phyloP scores from a whole-genome alignment of 2,329 filamentous ascomycete species.

The Microcera coccophila region DNA sequence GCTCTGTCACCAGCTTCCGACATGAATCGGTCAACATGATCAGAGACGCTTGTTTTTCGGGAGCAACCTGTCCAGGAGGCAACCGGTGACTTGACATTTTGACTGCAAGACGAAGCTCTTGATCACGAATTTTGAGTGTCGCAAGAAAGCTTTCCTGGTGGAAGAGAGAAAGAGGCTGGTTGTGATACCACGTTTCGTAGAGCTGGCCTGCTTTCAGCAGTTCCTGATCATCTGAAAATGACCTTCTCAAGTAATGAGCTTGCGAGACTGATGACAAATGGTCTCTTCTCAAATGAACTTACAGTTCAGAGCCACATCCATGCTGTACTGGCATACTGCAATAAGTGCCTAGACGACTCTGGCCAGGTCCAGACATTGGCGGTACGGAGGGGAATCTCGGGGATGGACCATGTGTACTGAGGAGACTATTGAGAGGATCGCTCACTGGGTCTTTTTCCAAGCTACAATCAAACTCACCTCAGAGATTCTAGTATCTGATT shows the following conservation, averaged over 20 bases:
- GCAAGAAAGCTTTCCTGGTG: slow-evolving; percentile 37
- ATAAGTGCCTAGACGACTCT: no score
- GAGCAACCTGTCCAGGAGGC: slow-evolving; percentile 17
- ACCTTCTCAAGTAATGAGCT: background rate
- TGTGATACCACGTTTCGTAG: slow-evolving; percentile 47
- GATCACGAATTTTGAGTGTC: slow-evolving; percentile 36
- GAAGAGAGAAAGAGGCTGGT: slow-evolving; percentile 48
- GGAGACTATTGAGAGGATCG: no score
- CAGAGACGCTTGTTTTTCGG: slow-evolving; percentile 10
- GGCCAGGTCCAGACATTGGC: background rate
- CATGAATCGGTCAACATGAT: slow-evolving; percentile 9
- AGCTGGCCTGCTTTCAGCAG: slow-evolving; percentile 25
- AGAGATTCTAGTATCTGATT: no score
- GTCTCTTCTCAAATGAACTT: background rate
- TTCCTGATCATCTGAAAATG: background rate
- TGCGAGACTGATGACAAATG: background rate
- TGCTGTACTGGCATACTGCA: background rate
- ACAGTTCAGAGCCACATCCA: background rate
- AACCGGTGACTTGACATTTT: slow-evolving; percentile 44
- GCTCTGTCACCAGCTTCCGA: slow-evolving; percentile 30
- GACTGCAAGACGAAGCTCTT: slow-evolving; percentile 32
- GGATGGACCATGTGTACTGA: no score
- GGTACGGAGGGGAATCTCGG: background rate
- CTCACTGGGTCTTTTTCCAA: no score
- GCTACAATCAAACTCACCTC: no score